Percentiles rank a stretch among this genome's conserved stretches.
These are phyloP conservation scores for Patellifolia procumbens DNA, from an alignment of 179 eudicot species.

Conservation along the genomic window DNA sequence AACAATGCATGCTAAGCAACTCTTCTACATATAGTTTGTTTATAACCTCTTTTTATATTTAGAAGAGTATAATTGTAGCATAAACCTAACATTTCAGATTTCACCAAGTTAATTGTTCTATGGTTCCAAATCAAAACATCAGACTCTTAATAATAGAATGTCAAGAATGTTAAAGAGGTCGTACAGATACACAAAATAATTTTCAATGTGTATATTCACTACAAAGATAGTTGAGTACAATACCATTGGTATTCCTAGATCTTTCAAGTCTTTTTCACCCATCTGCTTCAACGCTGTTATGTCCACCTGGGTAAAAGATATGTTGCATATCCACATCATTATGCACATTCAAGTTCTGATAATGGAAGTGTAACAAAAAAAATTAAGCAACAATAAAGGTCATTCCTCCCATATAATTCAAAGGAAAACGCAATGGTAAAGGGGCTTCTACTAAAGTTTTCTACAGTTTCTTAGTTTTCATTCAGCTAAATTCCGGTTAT, in stretches of 20 bases:
- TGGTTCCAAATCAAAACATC: too few relatives aligned
- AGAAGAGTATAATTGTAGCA: too few relatives aligned
- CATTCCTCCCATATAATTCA: not conserved
- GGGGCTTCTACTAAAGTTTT: not conserved
- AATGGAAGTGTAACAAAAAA: not conserved
- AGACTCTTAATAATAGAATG: too few relatives aligned
- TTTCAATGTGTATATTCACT: too few relatives aligned
- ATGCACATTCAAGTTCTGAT: not conserved
- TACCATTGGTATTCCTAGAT: slow-evolving; percentile 48
- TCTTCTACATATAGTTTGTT: too few relatives aligned
- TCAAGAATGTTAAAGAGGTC: too few relatives aligned
- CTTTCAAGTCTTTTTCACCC: slow-evolving; percentile 42
- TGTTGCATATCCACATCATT: not conserved
- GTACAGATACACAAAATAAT: too few relatives aligned
- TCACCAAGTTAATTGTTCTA: too few relatives aligned
- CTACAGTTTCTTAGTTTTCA: not conserved
- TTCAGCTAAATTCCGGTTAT: not conserved
- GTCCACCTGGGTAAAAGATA: slow-evolving; percentile 30
- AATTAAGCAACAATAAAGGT: not conserved
- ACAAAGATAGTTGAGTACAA: not conserved
- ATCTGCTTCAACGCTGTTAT: slow-evolving; percentile 44
- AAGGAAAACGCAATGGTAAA: not conserved
- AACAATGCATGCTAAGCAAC: too few relatives aligned
- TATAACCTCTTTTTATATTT: too few relatives aligned
- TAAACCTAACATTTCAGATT: too few relatives aligned